phyloP scores from a whole-genome alignment of 2,329 filamentous ascomycete genomes.

The Venturia pyrina region DNA sequence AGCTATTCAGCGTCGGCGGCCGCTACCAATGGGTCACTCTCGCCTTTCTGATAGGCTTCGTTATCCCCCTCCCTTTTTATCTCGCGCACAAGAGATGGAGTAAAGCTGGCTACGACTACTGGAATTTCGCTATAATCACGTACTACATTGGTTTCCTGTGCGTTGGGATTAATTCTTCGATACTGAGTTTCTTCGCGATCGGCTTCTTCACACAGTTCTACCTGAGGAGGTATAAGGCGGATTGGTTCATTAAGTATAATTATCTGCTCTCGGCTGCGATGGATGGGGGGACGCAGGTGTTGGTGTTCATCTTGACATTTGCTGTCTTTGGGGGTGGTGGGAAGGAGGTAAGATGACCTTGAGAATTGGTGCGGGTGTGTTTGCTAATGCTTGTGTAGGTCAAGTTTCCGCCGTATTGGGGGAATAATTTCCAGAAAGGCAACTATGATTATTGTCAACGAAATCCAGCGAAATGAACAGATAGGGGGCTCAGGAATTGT shows the following conservation, averaged over 20 bases:
- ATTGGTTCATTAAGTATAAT: constrained; percentile 33
- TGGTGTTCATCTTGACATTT: constrained; percentile 34
- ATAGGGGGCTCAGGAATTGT: too few species aligned
- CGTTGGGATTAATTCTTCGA: constrained; percentile 33
- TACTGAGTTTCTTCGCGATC: constrained; percentile 24
- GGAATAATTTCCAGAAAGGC: constrained; percentile 7
- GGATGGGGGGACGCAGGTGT: constrained; percentile 30
- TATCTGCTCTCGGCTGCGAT: constrained; percentile 32
- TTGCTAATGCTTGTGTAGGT: neutral
- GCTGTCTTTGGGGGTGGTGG: constrained; percentile 31
- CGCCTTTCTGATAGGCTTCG: constrained; percentile 30
- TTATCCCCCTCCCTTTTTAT: constrained; percentile 26
- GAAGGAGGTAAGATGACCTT: neutral
- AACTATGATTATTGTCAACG: constrained; percentile 11
- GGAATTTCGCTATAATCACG: constrained; percentile 34
- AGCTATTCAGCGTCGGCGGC: constrained; percentile 25
- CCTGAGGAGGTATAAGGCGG: constrained; percentile 25
- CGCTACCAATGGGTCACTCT: constrained; percentile 30
- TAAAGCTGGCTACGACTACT: constrained; percentile 20
- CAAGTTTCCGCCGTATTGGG: constrained; percentile 10
- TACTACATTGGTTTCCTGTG: constrained; percentile 34
- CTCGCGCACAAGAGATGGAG: constrained; percentile 7
- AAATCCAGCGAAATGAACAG: neutral
- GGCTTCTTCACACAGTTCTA: constrained; percentile 28
- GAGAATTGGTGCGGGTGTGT: neutral